Evolutionary conservation across 805 yeast species (phyloP), one percentile per base, ranked within the genome.

Genomic region (Ogataea corticis): DNA sequence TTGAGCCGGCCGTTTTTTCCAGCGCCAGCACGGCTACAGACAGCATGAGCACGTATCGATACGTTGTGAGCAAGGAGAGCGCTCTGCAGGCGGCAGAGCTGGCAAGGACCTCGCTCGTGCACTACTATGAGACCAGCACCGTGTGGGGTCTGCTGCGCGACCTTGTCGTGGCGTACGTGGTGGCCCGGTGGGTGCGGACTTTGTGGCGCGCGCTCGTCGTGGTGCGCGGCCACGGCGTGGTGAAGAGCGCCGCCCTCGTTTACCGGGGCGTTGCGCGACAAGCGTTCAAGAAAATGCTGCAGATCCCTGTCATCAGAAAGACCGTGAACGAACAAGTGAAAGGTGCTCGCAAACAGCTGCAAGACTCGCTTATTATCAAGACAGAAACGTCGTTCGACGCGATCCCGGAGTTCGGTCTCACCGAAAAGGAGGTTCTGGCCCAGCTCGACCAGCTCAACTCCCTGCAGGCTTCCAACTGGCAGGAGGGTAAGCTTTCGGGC

Each of bases 401-500:
- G 29, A 63, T 92, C 4, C 98, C 98, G 0, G 58, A 55, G 1
- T 35, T 57, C 0, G 97, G 97, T 0, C 60, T 86, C 41, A 30
- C 75, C 2, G 69, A 73, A 13, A 65, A 61, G 1, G 65, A 65
- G 15, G 75, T 94, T 9, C 43, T 73, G 23, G 56, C 56, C 0
- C 80, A 82, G 46, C 66, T 94, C 46, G 76, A 79, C 29, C 63
- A 67, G 25, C 66, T 80, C 25, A 68, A 72, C 30, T 48, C 59
- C 0, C 58, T 90, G 52, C 88, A 86, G 53, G 72, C 88, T 1
- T 53, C 61, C 2, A 84, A 82, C 45, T 92, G 97, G 97, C 76
- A 83, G 60, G 72, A 74, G 33, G 99, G 99, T 4, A 76, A 81
- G 54, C 85, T 92, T 3, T 86, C 96, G 14, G 99, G 99, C 5